phyloP scores from a whole-genome alignment of 2,329 filamentous ascomycete species.

The Fusarium sp. region DNA sequence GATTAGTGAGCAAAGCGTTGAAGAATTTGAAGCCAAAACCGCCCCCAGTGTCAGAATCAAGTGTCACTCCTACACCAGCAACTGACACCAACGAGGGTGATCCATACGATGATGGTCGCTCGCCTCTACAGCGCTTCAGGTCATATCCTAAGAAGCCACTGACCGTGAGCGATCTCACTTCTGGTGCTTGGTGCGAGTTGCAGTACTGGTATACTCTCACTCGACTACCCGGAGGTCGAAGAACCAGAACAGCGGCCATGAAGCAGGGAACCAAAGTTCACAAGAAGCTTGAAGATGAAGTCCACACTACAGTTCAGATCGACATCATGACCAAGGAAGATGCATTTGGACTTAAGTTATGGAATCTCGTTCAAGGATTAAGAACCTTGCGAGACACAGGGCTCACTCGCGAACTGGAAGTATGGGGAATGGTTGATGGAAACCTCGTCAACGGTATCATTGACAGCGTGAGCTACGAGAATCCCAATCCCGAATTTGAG shows the following conservation, averaged over 20 bases:
- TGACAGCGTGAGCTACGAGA: conserved; percentile 83
- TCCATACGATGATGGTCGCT: conserved; percentile 52
- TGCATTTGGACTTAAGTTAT: conserved; percentile 82
- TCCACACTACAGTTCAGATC: conserved; percentile 81
- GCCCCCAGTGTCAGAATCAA: conserved; percentile 28
- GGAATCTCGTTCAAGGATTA: conserved; percentile 91
- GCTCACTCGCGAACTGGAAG: conserved; percentile 79
- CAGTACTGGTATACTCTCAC: conserved; percentile 92
- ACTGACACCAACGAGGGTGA: conserved; percentile 15
- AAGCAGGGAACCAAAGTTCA: conserved; percentile 83
- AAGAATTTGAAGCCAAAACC: conserved; percentile 37
- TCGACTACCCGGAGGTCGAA: conserved; percentile 76
- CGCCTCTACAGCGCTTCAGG: conserved; percentile 83
- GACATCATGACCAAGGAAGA: conserved; percentile 83
- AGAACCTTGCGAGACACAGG: conserved; percentile 78
- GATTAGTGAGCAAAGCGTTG: conserved; percentile 68
- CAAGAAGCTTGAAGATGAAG: conserved; percentile 84
- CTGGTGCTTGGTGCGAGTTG: conserved; percentile 94
- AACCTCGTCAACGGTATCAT: conserved; percentile 91
- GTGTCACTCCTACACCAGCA: conserved; percentile 17
- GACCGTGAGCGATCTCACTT: conserved; percentile 88
- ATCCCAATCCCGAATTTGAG: conserved; percentile 79
- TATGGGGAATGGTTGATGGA: conserved; percentile 88
- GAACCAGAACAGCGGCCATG: conserved; percentile 85
- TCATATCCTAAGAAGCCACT: conserved; percentile 81